Conservation (phyloP, 2,329 filamentous ascomycete genomes). For the Diaporthe nobilis region DNA sequence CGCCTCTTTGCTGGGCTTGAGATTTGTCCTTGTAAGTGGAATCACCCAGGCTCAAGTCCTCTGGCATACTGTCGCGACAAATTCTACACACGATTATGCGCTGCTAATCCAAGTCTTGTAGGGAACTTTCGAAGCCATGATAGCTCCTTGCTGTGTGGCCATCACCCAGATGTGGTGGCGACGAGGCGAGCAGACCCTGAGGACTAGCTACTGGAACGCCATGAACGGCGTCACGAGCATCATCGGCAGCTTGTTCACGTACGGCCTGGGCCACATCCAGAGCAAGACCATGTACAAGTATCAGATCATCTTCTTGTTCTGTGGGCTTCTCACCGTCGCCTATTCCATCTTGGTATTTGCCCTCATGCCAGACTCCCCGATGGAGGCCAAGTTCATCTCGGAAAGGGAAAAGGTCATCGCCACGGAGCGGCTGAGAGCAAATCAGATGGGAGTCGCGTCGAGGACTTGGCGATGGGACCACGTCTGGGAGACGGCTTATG, state of each 20-base stretch:
- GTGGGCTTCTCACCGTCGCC: slow-evolving; percentile 64
- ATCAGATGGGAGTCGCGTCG: slow-evolving; percentile 60
- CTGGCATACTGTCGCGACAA: too few species aligned
- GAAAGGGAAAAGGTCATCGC: slow-evolving; percentile 70
- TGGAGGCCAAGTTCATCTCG: slow-evolving; percentile 69
- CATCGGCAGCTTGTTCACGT: slow-evolving; percentile 69
- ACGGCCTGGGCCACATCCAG: slow-evolving; percentile 64
- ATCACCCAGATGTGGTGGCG: slow-evolving; percentile 70
- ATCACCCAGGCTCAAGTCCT: too few species aligned
- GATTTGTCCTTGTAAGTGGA: slow-evolving; percentile 59
- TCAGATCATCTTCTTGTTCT: slow-evolving; percentile 67
- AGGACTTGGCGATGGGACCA: slow-evolving; percentile 59
- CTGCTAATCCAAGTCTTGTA: not conserved
- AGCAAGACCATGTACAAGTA: slow-evolving; percentile 61
- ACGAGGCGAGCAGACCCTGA: slow-evolving; percentile 64
- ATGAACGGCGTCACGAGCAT: slow-evolving; percentile 70
- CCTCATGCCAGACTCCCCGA: slow-evolving; percentile 75
- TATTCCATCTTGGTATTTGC: slow-evolving; percentile 66
- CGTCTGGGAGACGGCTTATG: slow-evolving; percentile 54
- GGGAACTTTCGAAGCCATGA: slow-evolving; percentile 59
- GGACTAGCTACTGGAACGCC: slow-evolving; percentile 66
- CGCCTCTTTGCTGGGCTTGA: slow-evolving; percentile 58
- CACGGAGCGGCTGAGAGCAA: slow-evolving; percentile 68
- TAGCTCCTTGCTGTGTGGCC: slow-evolving; percentile 65
- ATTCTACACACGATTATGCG: rapidly evolving